Conservation (phyloP, 2,329 filamentous ascomycete species). For the Aspergillus pseudoterreus region DNA sequence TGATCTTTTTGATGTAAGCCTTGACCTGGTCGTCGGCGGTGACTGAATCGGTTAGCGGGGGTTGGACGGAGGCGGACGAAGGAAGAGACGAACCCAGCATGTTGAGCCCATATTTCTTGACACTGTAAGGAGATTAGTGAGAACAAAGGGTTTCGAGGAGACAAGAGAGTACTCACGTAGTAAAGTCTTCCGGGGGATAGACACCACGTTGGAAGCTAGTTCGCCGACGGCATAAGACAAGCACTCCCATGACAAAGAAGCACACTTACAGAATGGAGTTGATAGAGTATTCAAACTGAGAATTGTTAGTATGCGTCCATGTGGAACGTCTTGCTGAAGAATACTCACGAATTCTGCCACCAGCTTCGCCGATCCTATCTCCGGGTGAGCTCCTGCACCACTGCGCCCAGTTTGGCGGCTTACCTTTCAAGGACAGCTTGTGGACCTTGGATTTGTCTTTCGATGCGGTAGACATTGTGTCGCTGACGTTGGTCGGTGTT, state of each 20-base stretch:
- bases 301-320: constrained; percentile 7
- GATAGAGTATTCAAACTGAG: constrained; percentile 88
- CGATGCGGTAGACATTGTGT: constrained; percentile 40
- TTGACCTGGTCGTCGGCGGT: constrained; percentile 97
- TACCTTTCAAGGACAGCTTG: constrained; percentile 68
- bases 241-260: neutral
- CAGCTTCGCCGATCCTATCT: constrained; percentile 68
- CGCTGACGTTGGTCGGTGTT: constrained; percentile 1
- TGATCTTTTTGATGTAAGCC: constrained; percentile 99
- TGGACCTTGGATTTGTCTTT: constrained; percentile 82
- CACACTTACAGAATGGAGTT: constrained; percentile 80
- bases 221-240: constrained; percentile 16
- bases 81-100: constrained; percentile 66
- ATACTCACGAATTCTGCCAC: constrained; percentile 87
- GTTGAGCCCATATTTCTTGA: constrained; percentile 99
- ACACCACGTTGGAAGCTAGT: constrained; percentile 75
- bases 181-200: constrained; percentile 94
- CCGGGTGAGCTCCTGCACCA: constrained; percentile 24
- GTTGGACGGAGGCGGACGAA: neutral
- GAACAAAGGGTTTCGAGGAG: no score
- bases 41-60: constrained; percentile 50
- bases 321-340: neutral
- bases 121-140: constrained; percentile 39
- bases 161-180: constrained; percentile 58
- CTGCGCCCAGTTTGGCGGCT: neutral